Evolutionary conservation across 139 green algal species (phyloP).

Genomic region (Tetradesmus lagerheimii): DNA sequence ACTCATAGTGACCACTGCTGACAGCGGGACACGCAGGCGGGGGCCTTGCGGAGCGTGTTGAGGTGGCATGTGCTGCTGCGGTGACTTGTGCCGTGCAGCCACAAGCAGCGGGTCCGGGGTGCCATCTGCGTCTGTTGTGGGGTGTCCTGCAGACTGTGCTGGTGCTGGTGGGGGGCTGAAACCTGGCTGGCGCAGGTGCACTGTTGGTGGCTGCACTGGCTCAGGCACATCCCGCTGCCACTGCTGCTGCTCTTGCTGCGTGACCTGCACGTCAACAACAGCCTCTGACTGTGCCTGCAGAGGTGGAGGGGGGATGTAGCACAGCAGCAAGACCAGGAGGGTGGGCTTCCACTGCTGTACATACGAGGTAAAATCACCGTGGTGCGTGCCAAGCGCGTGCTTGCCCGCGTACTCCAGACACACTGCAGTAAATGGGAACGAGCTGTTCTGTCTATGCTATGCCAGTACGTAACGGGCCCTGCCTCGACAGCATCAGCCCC

Average conservation of each 20-base stretch:
- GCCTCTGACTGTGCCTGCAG: not conserved
- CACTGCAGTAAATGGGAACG: not conserved
- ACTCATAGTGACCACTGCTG: conserved; percentile 68
- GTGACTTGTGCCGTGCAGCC: not conserved
- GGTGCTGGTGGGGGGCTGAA: not conserved
- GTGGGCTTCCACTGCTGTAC: not conserved
- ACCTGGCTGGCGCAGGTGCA: conserved; percentile 6
- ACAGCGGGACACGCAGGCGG: conserved; percentile 23
- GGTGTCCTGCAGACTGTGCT: not conserved
- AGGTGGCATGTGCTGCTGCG: conserved; percentile 6
- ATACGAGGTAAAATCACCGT: not conserved
- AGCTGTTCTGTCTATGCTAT: too few species aligned
- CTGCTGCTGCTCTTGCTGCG: not conserved
- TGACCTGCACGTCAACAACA: not conserved
- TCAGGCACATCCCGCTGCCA: not conserved
- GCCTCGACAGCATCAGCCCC: not conserved
- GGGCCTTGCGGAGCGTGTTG: not conserved
- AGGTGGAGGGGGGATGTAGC: not conserved
- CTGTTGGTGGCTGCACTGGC: not conserved
- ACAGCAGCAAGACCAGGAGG: not conserved
- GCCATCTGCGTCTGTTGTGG: not conserved
- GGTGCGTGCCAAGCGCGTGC: not conserved
- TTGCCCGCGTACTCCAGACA: not conserved
- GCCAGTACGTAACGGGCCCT: not conserved
- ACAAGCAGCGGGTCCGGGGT: not conserved